Evolutionary conservation across 345 rosid species (phyloP).

Genomic region (Arabidopsis arenosa): DNA sequence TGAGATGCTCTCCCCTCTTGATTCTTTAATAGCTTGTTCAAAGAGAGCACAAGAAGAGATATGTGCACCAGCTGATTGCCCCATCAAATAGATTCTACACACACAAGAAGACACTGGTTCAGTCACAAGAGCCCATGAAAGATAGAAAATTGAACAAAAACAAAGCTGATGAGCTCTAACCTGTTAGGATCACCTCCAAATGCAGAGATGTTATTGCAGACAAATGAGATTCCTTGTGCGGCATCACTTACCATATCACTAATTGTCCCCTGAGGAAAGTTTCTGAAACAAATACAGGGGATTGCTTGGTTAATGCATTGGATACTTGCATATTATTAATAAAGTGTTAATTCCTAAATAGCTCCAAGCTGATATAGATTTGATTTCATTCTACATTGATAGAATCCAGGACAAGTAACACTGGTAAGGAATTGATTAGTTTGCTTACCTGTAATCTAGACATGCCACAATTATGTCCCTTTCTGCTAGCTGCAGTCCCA

Average conservation of each 20-base stretch:
- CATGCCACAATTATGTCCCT: conserved; percentile 95
- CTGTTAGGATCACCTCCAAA: conserved; percentile 96
- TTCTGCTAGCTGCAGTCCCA: conserved; percentile 93
- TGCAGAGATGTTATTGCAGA: conserved; percentile 71
- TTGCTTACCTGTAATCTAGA: conserved; percentile 81
- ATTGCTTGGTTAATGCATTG: neutral
- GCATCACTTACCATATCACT: conserved; percentile 88
- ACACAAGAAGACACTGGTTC: conserved; percentile 31
- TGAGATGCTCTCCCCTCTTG: conserved; percentile 57
- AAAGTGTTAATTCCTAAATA: neutral
- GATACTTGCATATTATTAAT: neutral
- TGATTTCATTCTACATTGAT: neutral
- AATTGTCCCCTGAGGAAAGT: conserved; percentile 95
- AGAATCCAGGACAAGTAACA: neutral
- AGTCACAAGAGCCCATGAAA: conserved; percentile 6
- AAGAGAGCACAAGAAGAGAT: conserved; percentile 88
- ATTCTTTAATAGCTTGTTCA: conserved; percentile 90
- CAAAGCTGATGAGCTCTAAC: conserved; percentile 44
- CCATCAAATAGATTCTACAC: conserved; percentile 88
- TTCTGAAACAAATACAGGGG: conserved; percentile 54
- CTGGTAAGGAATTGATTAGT: neutral
- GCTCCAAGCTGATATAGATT: neutral
- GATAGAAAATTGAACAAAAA: conserved; percentile 2
- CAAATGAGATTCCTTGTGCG: conserved; percentile 83
- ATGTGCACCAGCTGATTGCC: conserved; percentile 99